Evolutionary conservation across 1,139 yeast species (phyloP), one percentile per base, ranked within the genome.

Genomic region (Blastobotrys buckinghamii): DNA sequence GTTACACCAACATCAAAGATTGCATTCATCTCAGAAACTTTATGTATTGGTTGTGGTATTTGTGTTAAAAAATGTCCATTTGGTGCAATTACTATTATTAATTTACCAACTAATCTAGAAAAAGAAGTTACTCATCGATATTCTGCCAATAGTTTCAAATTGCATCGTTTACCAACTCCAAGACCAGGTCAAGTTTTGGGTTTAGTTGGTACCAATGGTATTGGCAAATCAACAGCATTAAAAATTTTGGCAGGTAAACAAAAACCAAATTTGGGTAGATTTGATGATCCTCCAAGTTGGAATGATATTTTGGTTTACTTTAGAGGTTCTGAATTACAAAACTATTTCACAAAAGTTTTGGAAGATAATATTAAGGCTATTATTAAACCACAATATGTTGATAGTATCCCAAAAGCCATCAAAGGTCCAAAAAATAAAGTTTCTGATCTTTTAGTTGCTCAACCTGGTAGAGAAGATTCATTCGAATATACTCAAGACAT

Each of bases 1-100:
- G 98, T 92, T 44, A 73, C 88, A 0, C 96, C 97, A 53, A 77
- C 84, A 27, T 82, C 87, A 53, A 92, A 92, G 67, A 88, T 92
- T 64, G 96, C 97, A 22, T 92, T 90, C 67, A 87, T 92, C 55
- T 87, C 96, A n/a, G 98, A 92, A 69, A 86, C 75, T 39, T 75
- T 92, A 66, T 92, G 98, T 78, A 92, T 92, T 63, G 98, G 98
- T 67, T 92, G 98, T 76, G 98, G 98, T 89, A 92, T 92, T 62
- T 92, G 98, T 77, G 96, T 89, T 46, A 92, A 92, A 70, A 92
- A 89, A 68, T 92, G 98, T 72, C 98, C 98, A 27, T 92, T 92
- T 65, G 96, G 90, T 62, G 98, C 98, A 58, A 90, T 92, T 62
- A 84, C 80, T 65, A 90, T 92, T 67, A 92, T 92, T 73, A 92